Evolutionary conservation across 805 yeast species (phyloP).

Genomic region (Barnettozyma botsteinii): DNA sequence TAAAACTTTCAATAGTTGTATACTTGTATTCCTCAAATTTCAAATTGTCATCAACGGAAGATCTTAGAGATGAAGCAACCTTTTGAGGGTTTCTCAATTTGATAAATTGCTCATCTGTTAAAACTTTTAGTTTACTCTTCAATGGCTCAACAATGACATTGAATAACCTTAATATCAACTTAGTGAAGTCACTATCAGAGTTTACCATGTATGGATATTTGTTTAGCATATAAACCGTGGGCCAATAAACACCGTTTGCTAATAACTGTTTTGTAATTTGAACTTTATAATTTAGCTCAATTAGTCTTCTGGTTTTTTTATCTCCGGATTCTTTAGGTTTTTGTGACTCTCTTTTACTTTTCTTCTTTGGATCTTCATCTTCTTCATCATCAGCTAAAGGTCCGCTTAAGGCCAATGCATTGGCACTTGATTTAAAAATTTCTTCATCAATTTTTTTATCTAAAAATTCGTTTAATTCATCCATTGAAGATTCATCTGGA

Average conservation of each 20-base stretch:
- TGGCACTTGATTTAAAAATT: conserved; percentile 57
- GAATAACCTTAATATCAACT: conserved; percentile 44
- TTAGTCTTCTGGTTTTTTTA: background rate
- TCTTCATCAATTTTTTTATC: conserved; percentile 46
- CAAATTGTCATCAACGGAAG: conserved; percentile 27
- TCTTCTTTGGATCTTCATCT: conserved; percentile 27
- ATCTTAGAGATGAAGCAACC: conserved; percentile 17
- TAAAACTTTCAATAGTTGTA: conserved; percentile 27
- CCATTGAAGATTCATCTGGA: conserved; percentile 47
- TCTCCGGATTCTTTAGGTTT: conserved; percentile 1
- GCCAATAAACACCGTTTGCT: conserved; percentile 55
- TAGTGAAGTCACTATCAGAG: conserved; percentile 44
- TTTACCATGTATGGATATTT: conserved; percentile 57
- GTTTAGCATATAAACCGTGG: conserved; percentile 52
- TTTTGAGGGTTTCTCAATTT: conserved; percentile 24
- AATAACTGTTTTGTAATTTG: conserved; percentile 49
- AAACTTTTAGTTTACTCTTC: conserved; percentile 25
- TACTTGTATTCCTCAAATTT: conserved; percentile 25
- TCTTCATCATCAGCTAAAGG: conserved; percentile 68
- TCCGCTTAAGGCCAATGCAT: conserved; percentile 84
- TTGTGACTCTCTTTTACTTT: conserved; percentile 6
- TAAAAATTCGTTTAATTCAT: conserved; percentile 37
- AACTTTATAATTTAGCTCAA: conserved; percentile 31
- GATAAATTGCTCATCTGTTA: conserved; percentile 9
- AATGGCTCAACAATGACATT: conserved; percentile 46